phyloP scores from a whole-genome alignment of 257 asterid species.

The Rauvolfia tetraphylla region DNA sequence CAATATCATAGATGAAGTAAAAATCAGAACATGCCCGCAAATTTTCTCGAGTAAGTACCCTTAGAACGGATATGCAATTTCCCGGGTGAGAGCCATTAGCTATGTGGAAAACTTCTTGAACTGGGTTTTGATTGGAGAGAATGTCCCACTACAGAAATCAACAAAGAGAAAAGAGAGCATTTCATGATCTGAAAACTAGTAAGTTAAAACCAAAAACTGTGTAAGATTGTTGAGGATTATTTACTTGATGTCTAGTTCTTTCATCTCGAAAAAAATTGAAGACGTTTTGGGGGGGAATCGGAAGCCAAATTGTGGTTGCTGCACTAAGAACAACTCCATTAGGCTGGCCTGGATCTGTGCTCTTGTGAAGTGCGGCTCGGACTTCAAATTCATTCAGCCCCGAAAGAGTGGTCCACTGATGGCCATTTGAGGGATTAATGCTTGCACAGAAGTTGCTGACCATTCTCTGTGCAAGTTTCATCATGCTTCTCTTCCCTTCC shows the following conservation, averaged over 20 bases:
- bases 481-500: slow-evolving; percentile 88
- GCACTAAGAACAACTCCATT: slow-evolving; percentile 84
- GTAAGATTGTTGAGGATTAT: neutral
- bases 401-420: slow-evolving; percentile 69
- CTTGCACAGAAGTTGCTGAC: slow-evolving; percentile 77
- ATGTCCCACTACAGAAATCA: slow-evolving; percentile 75
- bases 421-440: slow-evolving; percentile 64
- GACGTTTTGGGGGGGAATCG: slow-evolving; percentile 60
- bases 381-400: slow-evolving; percentile 73
- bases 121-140: slow-evolving; percentile 79
- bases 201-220: too few species aligned
- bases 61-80: slow-evolving; percentile 75
- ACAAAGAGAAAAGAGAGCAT: neutral
- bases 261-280: slow-evolving; percentile 77
- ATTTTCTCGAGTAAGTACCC: slow-evolving; percentile 46
- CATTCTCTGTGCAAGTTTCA: slow-evolving; percentile 91
- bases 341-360: slow-evolving; percentile 80
- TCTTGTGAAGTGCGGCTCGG: slow-evolving; percentile 64
- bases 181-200: neutral
- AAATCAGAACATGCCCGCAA: too few species aligned
- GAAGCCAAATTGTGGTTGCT: slow-evolving; percentile 92
- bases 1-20: neutral
- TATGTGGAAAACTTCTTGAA: slow-evolving; percentile 83
- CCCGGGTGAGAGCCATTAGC: slow-evolving; percentile 98
- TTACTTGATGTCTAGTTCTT: slow-evolving; percentile 75